These are phyloP conservation scores for Poterioochromonas sp. DNA, from an alignment of 352 stramenopile species.

Conservation along the genomic window DNA sequence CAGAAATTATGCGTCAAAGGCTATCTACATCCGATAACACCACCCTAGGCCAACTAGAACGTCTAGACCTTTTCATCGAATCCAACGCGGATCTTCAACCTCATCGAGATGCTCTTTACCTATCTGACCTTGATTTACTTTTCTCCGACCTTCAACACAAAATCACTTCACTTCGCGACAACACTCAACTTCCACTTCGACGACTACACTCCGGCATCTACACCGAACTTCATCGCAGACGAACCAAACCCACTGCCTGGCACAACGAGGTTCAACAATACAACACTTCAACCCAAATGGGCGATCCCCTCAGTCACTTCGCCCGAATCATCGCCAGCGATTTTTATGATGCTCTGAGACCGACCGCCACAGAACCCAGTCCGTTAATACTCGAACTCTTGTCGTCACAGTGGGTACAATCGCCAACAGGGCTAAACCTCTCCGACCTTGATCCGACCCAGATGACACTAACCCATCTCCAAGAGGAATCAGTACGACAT, in stretches of 20 bases:
- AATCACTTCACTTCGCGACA: conserved; percentile 29
- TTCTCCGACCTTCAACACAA: conserved; percentile 20
- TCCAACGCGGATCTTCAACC: conserved; percentile 21
- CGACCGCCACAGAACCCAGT: neutral
- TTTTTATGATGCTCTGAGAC: neutral
- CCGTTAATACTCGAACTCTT: conserved; percentile 19
- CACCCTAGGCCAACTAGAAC: conserved; percentile 16
- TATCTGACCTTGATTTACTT: conserved; percentile 18
- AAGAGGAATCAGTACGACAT: conserved; percentile 6
- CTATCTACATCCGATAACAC: neutral
- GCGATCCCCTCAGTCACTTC: conserved; percentile 6
- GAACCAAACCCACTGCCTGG: conserved; percentile 28
- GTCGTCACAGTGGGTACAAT: neutral
- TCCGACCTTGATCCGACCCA: conserved; percentile 8
- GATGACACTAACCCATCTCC: neutral
- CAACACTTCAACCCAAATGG: conserved; percentile 24
- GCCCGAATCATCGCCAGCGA: neutral
- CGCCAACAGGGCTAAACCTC: neutral
- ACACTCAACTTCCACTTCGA: conserved; percentile 2
- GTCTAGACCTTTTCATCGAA: conserved; percentile 20
- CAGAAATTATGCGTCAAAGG: neutral
- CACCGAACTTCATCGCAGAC: conserved; percentile 7
- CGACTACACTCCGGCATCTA: neutral
- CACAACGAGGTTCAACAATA: conserved; percentile 26
- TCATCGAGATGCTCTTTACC: conserved; percentile 7